Evolutionary conservation across 495 filamentous ascomycete genomes (phyloP), one percentile per base, ranked within the genome.

Genomic region (Neurospora tetrasperma): DNA sequence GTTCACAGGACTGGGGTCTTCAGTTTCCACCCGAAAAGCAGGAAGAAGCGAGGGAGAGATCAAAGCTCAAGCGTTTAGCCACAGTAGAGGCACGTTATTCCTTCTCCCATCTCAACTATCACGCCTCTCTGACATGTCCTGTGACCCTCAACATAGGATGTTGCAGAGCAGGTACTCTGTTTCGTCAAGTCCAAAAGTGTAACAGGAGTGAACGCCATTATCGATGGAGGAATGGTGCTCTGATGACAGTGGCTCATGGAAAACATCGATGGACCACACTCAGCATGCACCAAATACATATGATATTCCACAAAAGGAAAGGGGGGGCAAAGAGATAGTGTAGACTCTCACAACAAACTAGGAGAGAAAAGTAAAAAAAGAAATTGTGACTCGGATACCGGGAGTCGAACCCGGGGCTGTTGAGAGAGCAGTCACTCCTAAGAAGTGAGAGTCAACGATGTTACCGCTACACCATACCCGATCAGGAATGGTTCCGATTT

Each of bases 1-100:
- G 16, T 41, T 69, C 40, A 76, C 69, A 86, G 83, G 86, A 89
- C 20, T 89, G 88, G 88, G 86, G 84, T 5, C 74, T 82, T 41
- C 77, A 81, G 70, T 88, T 89, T 74, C 77, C 86, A 8, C 76
- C 81, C 11, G 83, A 84, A 74, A 78, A 78, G 71, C 81, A 83
- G 70, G 80, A 87, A 62, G 76, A 72, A 5, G 80, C 82, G 16
- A 81, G 48, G 59, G 76, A 85, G 31, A 83, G 79, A 71, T 87
- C 85, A 7, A 84, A 84, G 76, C 79, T 89, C 38, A 85, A 88
- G 75, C 81, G 84, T 40, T 75, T 86, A 71, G 84, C 85, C 10
- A 85, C 82, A 18, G 82, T 88, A 5, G 86, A 89, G 79, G 83
- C 83, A 74, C n/a, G 44, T 14, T 8, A 9, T 20, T 11, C n/a